These are phyloP conservation scores for Apiospora phragmitis DNA, from an alignment of 2,329 filamentous ascomycete genomes.

Conservation along the genomic window DNA sequence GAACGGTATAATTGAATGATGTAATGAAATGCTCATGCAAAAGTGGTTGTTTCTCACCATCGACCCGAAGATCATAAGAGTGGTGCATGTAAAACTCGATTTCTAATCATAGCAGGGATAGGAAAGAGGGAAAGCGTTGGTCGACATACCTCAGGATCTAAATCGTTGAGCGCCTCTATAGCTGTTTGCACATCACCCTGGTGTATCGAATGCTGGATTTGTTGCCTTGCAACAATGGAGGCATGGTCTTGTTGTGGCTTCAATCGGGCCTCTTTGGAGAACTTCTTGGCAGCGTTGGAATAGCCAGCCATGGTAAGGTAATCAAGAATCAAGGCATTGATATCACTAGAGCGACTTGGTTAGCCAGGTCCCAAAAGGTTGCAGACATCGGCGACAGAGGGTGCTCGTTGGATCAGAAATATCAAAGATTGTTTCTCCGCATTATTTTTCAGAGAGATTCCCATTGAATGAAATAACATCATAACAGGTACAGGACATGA, in stretches of 20 bases:
- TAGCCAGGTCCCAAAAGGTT: background rate
- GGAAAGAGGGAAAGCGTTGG: background rate
- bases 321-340: slow-evolving; percentile 93
- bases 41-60: slow-evolving; percentile 87
- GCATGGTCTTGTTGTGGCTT: slow-evolving; percentile 69
- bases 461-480: slow-evolving; percentile 75
- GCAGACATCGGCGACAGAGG: background rate
- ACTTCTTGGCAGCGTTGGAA: slow-evolving; percentile 86
- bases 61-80: slow-evolving; percentile 86
- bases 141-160: slow-evolving; percentile 81
- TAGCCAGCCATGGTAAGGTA: slow-evolving; percentile 97
- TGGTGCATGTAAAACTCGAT: slow-evolving; percentile 97
- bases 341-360: slow-evolving; percentile 65
- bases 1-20: background rate
- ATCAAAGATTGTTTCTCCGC: slow-evolving; percentile 75
- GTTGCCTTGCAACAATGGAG: slow-evolving; percentile 74
- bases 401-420: slow-evolving; percentile 24
- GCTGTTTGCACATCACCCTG: slow-evolving; percentile 82
- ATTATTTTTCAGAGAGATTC: slow-evolving; percentile 99
- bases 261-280: slow-evolving; percentile 91
- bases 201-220: slow-evolving; percentile 84
- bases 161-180: slow-evolving; percentile 83
- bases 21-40: slow-evolving; percentile 62
- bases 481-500: slow-evolving; percentile 22
- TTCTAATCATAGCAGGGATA: slow-evolving; percentile 81